Percentiles rank a stretch among this genome's conserved stretches.
Conservation (phyloP, 129 eudicot species). For the Erigeron canadensis region DNA sequence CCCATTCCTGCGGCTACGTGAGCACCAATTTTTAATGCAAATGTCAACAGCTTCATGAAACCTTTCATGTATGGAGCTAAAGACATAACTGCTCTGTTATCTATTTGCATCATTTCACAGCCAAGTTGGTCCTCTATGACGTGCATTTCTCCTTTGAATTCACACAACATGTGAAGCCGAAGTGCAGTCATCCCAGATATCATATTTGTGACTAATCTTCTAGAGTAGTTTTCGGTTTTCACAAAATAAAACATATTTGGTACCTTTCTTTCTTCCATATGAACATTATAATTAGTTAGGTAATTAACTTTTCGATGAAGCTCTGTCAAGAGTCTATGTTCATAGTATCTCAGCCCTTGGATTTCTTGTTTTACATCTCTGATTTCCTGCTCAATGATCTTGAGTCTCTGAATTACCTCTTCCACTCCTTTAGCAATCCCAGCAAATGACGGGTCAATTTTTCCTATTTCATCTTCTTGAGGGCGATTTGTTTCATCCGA, state of each 20-base stretch:
- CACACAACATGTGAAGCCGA: conserved; percentile 83
- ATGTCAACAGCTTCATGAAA: conserved; percentile 82
- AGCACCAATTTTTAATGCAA: conserved; percentile 92
- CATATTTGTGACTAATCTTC: conserved; percentile 69
- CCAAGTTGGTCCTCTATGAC: conserved; percentile 90
- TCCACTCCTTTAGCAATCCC: conserved; percentile 98
- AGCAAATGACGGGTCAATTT: conserved; percentile 68
- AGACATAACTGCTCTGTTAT: conserved; percentile 58
- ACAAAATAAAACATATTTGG: conserved; percentile 94
- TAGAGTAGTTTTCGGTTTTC: conserved; percentile 70
- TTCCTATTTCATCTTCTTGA: conserved; percentile 42
- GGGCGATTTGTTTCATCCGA: conserved; percentile 30
- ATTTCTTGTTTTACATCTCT: conserved; percentile 88
- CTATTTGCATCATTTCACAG: conserved; percentile 82
- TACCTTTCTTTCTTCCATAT: conserved; percentile 82
- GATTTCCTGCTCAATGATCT: conserved; percentile 83
- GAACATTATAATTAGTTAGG: conserved; percentile 68
- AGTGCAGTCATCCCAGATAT: conserved; percentile 82
- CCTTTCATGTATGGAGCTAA: conserved; percentile 85
- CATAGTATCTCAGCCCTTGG: conserved; percentile 89
- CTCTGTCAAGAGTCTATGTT: conserved; percentile 73
- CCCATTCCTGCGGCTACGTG: conserved; percentile 96
- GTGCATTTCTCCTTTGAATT: conserved; percentile 78
- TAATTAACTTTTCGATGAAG: conserved; percentile 73
- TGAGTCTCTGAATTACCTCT: conserved; percentile 71